Conservation (phyloP, 139 green algal species). For the Asterochloris erici region DNA sequence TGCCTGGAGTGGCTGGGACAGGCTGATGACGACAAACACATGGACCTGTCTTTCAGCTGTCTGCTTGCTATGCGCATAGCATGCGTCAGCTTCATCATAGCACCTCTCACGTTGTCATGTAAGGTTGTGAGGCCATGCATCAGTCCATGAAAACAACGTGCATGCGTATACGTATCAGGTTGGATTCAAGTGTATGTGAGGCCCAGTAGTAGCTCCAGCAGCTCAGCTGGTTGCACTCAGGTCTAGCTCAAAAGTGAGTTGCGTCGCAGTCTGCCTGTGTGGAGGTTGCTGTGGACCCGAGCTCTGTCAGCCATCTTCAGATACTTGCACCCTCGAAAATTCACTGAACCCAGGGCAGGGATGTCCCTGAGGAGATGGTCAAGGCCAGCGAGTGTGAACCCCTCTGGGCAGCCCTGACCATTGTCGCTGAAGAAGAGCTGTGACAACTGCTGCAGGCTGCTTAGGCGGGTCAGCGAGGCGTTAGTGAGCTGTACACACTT, state of each 20-base stretch:
- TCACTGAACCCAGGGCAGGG: not conserved
- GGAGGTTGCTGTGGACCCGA: not conserved
- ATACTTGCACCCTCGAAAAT: slow-evolving; percentile 4
- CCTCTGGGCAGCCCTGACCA: too few relatives aligned
- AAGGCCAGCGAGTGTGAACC: not conserved
- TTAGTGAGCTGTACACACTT: slow-evolving; percentile 6
- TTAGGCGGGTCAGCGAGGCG: not conserved
- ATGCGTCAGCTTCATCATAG: too few relatives aligned
- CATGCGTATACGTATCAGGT: too few relatives aligned
- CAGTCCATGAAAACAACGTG: not conserved
- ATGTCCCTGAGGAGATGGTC: not conserved
- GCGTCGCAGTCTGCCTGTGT: not conserved
- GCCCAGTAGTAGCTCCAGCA: not conserved
- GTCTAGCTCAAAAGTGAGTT: not conserved
- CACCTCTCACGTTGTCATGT: too few relatives aligned
- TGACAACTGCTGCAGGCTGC: not conserved
- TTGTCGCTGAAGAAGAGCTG: slow-evolving; percentile 6
- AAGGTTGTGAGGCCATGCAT: too few relatives aligned
- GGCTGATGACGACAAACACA: too few relatives aligned
- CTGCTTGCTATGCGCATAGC: too few relatives aligned
- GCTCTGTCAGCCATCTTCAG: not conserved
- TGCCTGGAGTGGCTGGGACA: too few relatives aligned
- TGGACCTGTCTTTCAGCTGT: too few relatives aligned
- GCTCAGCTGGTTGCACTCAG: not conserved
- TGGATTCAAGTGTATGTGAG: not conserved